Percentiles rank a stretch among this genome's conserved stretches.
phyloP scores from a whole-genome alignment of 2,329 filamentous ascomycete species.

The Didymellaceae sp. region DNA sequence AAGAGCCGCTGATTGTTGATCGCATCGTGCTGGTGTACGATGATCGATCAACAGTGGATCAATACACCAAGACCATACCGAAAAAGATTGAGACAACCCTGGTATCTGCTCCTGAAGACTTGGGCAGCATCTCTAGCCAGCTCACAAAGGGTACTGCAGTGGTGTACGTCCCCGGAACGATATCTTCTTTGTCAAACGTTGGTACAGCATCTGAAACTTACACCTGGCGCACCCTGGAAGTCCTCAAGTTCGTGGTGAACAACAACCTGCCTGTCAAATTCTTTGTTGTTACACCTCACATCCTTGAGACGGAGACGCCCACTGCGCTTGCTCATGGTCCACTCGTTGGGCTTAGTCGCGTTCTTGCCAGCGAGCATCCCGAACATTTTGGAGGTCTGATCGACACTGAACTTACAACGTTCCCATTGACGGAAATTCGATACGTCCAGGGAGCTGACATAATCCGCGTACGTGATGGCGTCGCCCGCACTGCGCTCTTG shows the following conservation, averaged over 20 bases:
- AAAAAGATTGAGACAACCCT: background rate
- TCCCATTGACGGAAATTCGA: slow-evolving; percentile 47
- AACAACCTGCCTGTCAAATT: slow-evolving; percentile 16
- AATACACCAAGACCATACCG: slow-evolving; percentile 8
- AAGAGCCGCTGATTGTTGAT: slow-evolving; percentile 34
- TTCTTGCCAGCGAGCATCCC: slow-evolving; percentile 50
- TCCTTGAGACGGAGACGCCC: slow-evolving; percentile 25
- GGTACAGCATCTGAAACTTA: slow-evolving; percentile 8
- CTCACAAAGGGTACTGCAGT: slow-evolving; percentile 6
- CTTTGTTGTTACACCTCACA: slow-evolving; percentile 37
- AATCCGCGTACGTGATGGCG: slow-evolving; percentile 11
- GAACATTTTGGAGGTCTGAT: slow-evolving; percentile 49
- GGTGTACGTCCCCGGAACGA: slow-evolving; percentile 16
- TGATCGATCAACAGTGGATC: slow-evolving; percentile 4
- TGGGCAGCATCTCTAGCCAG: background rate
- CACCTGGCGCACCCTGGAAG: slow-evolving; percentile 18
- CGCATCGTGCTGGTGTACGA: slow-evolving; percentile 30
- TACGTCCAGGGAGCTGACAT: slow-evolving; percentile 40
- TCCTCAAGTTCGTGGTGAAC: slow-evolving; percentile 8
- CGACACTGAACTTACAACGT: slow-evolving; percentile 20
- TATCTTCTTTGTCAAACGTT: slow-evolving; percentile 23
- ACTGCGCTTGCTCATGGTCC: slow-evolving; percentile 42
- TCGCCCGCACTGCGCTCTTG: slow-evolving; percentile 9
- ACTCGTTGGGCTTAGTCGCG: slow-evolving; percentile 46
- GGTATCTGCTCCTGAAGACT: background rate